phyloP scores from a whole-genome alignment of 2,329 filamentous ascomycete species.

The Fusarium cyanostomum region DNA sequence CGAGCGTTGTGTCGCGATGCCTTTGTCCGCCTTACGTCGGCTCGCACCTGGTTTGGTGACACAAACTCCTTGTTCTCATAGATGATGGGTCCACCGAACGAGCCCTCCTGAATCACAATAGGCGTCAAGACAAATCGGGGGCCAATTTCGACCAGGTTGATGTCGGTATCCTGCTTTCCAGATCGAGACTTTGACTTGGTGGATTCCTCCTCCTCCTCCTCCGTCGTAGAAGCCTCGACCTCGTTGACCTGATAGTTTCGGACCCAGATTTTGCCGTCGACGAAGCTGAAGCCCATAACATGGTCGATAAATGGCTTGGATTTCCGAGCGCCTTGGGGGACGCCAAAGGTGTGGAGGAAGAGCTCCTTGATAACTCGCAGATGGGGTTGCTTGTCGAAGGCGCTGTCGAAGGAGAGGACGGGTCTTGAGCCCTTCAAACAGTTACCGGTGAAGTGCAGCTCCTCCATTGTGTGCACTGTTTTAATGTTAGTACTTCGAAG shows the following conservation, averaged over 20 bases:
- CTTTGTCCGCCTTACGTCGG: slow-evolving; percentile 80
- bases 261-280: slow-evolving; percentile 95
- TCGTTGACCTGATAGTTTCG: slow-evolving; percentile 94
- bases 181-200: slow-evolving; percentile 48
- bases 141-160: slow-evolving; percentile 91
- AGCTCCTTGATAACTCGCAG: slow-evolving; percentile 88
- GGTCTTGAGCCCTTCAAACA: slow-evolving; percentile 93
- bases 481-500: slow-evolving; percentile 34
- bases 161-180: slow-evolving; percentile 69
- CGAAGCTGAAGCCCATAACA: slow-evolving; percentile 90
- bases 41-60: slow-evolving; percentile 90
- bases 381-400: slow-evolving; percentile 84
- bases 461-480: slow-evolving; percentile 93
- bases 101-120: slow-evolving; percentile 93
- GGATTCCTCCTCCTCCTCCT: slow-evolving; percentile 56
- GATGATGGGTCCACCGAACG: slow-evolving; percentile 94
- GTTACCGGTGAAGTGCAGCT: slow-evolving; percentile 96
- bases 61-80: slow-evolving; percentile 99
- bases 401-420: slow-evolving; percentile 88
- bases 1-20: slow-evolving; percentile 81
- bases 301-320: slow-evolving; percentile 97
- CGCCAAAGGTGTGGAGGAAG: slow-evolving; percentile 89
- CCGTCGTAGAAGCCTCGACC: slow-evolving; percentile 67
- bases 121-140: slow-evolving; percentile 93
- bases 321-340: slow-evolving; percentile 86